These are phyloP conservation scores for Colletotrichum lupini DNA, from an alignment of 2,329 filamentous ascomycete species.

Conservation along the genomic window DNA sequence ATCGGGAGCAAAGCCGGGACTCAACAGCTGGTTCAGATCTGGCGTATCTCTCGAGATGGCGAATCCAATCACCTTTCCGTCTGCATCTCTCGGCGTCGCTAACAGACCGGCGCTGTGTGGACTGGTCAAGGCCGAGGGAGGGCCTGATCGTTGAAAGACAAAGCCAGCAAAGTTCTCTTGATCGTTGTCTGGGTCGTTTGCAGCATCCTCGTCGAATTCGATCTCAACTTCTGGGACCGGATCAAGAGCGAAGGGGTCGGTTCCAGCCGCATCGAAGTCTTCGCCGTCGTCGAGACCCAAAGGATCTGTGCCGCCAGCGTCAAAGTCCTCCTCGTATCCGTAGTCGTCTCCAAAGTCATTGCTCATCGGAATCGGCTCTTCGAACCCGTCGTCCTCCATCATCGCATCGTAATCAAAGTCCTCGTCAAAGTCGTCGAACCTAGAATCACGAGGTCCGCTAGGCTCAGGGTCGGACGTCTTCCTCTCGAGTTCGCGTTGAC, in stretches of 20 bases:
- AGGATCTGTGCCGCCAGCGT: constrained; percentile 36
- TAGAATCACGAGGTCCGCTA: constrained; percentile 57
- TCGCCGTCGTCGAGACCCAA: constrained; percentile 36
- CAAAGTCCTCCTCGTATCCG: constrained; percentile 44
- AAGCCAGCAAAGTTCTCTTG: constrained; percentile 72
- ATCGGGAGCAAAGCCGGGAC: constrained; percentile 16
- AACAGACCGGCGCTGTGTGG: constrained; percentile 59
- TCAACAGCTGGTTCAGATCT: constrained; percentile 36
- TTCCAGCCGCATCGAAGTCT: constrained; percentile 16
- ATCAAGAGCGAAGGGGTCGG: constrained; percentile 11
- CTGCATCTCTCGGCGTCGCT: constrained; percentile 65
- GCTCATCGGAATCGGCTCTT: constrained; percentile 74
- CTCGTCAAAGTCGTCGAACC: constrained; percentile 72
- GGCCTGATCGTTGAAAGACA: constrained; percentile 65
- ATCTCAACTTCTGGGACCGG: constrained; percentile 23
- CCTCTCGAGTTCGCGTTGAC: constrained; percentile 73
- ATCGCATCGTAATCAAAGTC: constrained; percentile 73
- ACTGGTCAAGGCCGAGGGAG: constrained; percentile 61
- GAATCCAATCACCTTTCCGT: constrained; percentile 67
- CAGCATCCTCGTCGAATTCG: constrained; percentile 39
- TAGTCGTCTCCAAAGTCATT: constrained; percentile 57
- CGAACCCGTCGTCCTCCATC: constrained; percentile 73
- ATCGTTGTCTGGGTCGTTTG: constrained; percentile 62
- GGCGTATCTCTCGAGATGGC: constrained; percentile 62
- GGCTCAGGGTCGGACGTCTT: constrained; percentile 54